A percentile compares a stretch with the other conserved stretches of the same genome.
Evolutionary conservation across 306 rosid species (phyloP).

Genomic region (Fragaria ananassa): DNA sequence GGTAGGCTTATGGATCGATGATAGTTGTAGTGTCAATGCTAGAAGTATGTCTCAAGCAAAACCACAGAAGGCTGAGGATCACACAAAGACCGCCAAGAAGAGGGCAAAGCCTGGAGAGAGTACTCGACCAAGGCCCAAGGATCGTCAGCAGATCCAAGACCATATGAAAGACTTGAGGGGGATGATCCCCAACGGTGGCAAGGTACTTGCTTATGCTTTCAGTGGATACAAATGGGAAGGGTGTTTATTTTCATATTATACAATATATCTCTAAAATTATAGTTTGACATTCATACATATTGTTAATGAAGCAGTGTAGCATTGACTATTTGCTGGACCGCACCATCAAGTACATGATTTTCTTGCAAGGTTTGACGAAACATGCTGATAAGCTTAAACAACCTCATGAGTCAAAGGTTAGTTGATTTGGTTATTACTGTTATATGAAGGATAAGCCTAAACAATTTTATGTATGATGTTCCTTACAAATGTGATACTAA

Average conservation of each 20-base stretch:
- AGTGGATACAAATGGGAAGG: neutral
- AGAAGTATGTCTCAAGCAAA: conserved; percentile 32
- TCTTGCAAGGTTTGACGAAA: conserved; percentile 58
- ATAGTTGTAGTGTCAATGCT: conserved; percentile 45
- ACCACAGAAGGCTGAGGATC: conserved; percentile 49
- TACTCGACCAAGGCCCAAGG: conserved; percentile 83
- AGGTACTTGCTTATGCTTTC: conserved; percentile 49
- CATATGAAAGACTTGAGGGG: conserved; percentile 77
- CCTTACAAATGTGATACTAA: conserved; percentile 13
- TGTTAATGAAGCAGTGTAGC: conserved; percentile 75
- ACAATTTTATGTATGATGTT: conserved; percentile 11
- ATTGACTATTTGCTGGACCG: conserved; percentile 80
- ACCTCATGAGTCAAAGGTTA: conserved; percentile 64
- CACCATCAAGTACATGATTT: conserved; percentile 79
- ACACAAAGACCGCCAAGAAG: conserved; percentile 46
- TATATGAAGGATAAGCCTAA: neutral
- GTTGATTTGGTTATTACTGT: conserved; percentile 7
- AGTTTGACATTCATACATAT: conserved; percentile 11
- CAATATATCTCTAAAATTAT: neutral
- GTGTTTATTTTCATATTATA: neutral
- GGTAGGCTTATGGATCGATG: conserved; percentile 56
- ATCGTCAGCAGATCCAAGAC: conserved; percentile 97
- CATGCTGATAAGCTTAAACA: conserved; percentile 69
- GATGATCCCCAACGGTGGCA: conserved; percentile 73
- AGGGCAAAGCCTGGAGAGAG: conserved; percentile 75